Base-by-base conservation (phyloP, 495 filamentous ascomycete species). In the Aspergillus affinis region DNA sequence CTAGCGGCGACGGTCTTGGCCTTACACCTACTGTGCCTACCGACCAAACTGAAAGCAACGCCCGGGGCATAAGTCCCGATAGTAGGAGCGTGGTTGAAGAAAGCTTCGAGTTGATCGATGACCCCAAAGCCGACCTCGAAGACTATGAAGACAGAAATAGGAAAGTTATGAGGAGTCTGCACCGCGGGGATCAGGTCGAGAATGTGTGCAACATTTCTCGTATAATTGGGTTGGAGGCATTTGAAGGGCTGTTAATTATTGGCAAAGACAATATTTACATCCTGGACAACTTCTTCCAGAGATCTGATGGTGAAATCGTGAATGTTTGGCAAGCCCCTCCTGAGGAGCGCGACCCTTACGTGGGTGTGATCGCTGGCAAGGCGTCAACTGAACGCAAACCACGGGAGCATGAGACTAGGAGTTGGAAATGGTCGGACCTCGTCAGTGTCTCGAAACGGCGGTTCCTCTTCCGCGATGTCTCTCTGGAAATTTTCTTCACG, bases 401-500 rank as follows among this genome's bases (percentile, higher is more conserved):
- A 13, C 76, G 78, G 23, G 90, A 94, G 51, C 89, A 93, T 65
- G 89, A 91, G 63, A 89, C 90, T 8, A 81, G 93, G 62, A 89
- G 88, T 71, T 98, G 94, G 95, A 89, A 87, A 60, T 97, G 93
- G 91, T 85, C 86, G 21, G 94, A 97, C 68, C 82, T 97, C 54
- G 88, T 97, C 62, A 98, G 93, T 73, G 89, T 97, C n/a, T 97
- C 93, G 15, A 98, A 98, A 73, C 84, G 94, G 15, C 87, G 93
- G 23, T 98, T 97, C 73, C 78, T 98, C 1, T 97, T 97, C 73
- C 89, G 94, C 23, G 94, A 98, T 69, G 94, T 98, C 44, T 92
- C 90, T 0, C 85, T 98, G 29, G 94, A 98, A 69, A 81, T 97
- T 3, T 98, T 98, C 78, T 98, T 98, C 70, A 89, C 91, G 0